phyloP scores from a whole-genome alignment of 805 yeast genomes.

The Tetrapisispora taiwanensis region DNA sequence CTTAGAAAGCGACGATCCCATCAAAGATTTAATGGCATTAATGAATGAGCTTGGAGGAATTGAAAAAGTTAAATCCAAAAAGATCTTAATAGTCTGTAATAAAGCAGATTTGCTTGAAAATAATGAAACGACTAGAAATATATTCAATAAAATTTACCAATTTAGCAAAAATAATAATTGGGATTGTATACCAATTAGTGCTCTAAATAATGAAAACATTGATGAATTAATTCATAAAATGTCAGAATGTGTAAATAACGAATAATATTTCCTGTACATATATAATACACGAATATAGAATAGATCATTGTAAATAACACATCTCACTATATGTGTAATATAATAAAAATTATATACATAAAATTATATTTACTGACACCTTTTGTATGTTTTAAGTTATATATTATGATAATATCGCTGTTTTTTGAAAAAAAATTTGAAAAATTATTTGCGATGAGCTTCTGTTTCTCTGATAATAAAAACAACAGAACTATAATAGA shows the following conservation, averaged over 20 bases:
- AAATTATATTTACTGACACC: too few species aligned
- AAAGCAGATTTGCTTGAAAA: slow-evolving; percentile 65
- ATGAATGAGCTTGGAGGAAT: slow-evolving; percentile 60
- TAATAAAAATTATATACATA: too few species aligned
- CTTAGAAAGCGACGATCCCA: slow-evolving; percentile 58
- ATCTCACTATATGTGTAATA: too few species aligned
- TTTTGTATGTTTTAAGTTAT: too few species aligned
- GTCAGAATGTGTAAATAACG: slow-evolving; percentile 40
- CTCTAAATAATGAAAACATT: slow-evolving; percentile 59
- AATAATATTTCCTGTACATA: not conserved
- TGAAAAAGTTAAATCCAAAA: slow-evolving; percentile 48
- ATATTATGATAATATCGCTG: too few species aligned
- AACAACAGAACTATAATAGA: too few species aligned
- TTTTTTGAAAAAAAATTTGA: too few species aligned
- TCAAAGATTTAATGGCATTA: slow-evolving; percentile 51
- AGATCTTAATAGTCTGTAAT: slow-evolving; percentile 74
- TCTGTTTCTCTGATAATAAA: too few species aligned
- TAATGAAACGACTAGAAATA: slow-evolving; percentile 35
- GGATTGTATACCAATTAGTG: slow-evolving; percentile 80
- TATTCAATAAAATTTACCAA: slow-evolving; percentile 36
- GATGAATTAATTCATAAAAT: slow-evolving; percentile 60
- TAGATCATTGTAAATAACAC: not conserved
- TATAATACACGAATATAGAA: too few species aligned
- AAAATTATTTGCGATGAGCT: not conserved
- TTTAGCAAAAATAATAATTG: slow-evolving; percentile 41